These are phyloP conservation scores for Saturnispora silvae DNA, from an alignment of 805 yeast species.

Conservation along the genomic window DNA sequence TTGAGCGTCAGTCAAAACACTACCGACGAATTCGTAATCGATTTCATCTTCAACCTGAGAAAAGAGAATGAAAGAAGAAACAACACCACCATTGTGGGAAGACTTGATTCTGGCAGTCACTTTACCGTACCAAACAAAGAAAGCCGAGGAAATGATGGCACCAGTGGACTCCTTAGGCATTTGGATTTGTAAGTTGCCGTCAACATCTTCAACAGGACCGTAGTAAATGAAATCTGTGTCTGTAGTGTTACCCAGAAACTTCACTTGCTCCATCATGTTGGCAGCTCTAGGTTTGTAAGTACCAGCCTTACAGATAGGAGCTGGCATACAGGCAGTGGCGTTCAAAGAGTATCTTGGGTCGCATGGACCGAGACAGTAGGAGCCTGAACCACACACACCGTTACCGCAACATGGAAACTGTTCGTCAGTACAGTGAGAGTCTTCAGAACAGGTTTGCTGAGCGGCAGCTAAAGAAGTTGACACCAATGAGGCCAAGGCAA, in stretches of 20 bases:
- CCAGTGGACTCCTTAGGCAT: conserved; percentile 74
- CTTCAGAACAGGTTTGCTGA: conserved; percentile 38
- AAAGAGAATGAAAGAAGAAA: conserved; percentile 70
- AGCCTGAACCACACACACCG: conserved; percentile 39
- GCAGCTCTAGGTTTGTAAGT: conserved; percentile 32
- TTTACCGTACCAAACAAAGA: conserved; percentile 83
- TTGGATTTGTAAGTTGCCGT: conserved; percentile 51
- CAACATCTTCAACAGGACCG: conserved; percentile 46
- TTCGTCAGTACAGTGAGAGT: conserved; percentile 54
- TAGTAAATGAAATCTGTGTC: conserved; percentile 61
- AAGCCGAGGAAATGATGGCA: conserved; percentile 69
- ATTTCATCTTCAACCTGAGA: conserved; percentile 86
- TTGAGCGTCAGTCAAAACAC: conserved; percentile 55
- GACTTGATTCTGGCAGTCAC: conserved; percentile 59
- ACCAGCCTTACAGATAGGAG: conserved; percentile 58
- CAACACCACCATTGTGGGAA: conserved; percentile 70
- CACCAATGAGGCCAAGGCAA: not conserved
- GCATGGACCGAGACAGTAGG: conserved; percentile 78
- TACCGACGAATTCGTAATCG: conserved; percentile 82
- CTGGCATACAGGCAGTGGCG: conserved; percentile 69
- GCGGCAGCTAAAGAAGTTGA: not conserved
- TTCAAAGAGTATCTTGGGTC: conserved; percentile 62
- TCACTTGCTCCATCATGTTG: conserved; percentile 16
- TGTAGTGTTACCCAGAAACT: conserved; percentile 55
- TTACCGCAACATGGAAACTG: conserved; percentile 73